Evolutionary conservation across 2,329 filamentous ascomycete genomes (phyloP).

Genomic region (Monosporascus sp.): DNA sequence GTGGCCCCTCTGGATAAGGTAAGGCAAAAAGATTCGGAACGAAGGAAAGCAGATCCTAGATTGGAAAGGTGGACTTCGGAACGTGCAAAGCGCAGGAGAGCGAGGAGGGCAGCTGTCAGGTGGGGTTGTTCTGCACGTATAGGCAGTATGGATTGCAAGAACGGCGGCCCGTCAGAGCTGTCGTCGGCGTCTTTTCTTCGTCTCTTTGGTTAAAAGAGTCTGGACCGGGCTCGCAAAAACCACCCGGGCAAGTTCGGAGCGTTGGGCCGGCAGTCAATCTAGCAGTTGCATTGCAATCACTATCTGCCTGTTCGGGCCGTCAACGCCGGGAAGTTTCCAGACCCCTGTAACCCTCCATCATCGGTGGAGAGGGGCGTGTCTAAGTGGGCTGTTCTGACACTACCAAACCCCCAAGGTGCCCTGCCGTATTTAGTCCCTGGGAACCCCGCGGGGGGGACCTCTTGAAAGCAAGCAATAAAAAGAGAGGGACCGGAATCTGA

Average conservation of each 20-base stretch:
- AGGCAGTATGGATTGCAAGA: background rate
- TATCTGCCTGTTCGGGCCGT: background rate
- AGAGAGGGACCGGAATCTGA: constrained; percentile 27
- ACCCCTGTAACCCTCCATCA: background rate
- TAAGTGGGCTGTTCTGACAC: background rate
- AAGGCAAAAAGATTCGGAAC: background rate
- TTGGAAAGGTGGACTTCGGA: background rate
- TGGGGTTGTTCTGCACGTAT: background rate
- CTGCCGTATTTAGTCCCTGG: constrained; percentile 19
- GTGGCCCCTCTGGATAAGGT: too few species aligned
- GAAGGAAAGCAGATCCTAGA: background rate
- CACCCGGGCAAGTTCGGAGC: background rate
- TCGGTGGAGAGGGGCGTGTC: background rate
- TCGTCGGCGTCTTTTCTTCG: too few species aligned
- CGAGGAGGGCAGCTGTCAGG: background rate
- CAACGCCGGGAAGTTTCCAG: background rate
- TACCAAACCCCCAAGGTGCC: background rate
- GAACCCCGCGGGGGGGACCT: constrained; percentile 25
- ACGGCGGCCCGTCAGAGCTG: background rate
- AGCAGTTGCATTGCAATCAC: background rate
- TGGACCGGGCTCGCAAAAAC: background rate
- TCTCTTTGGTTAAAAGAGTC: background rate
- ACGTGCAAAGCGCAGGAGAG: background rate
- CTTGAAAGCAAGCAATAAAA: constrained; percentile 10
- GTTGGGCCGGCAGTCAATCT: background rate